Base-by-base conservation (phyloP, 257 asterid species). In the Capsicum baccatum region DNA sequence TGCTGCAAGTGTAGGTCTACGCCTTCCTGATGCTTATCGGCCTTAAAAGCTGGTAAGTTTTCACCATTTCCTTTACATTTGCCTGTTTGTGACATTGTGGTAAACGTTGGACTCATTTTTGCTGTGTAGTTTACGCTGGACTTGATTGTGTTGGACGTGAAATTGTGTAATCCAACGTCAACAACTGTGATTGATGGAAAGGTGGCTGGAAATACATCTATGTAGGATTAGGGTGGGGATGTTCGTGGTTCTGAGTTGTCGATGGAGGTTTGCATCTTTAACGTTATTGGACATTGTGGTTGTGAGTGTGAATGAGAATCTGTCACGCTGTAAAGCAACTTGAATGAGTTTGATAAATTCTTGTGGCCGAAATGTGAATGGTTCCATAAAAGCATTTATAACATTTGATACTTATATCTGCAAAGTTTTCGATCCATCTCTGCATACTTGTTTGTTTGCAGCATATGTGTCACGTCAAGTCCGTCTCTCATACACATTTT, bases 1-100 rank as follows among this genome's bases (percentile, higher is more conserved):
- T 86, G 99, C 97, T 80, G 92, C 98, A 42, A 94, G 98, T 26
- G 99, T 96, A n/a, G 99, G 98, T 83, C 97, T 96, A 79, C 92
- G 83, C 84, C 98, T 96, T 86, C 98, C 98, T 26, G 91, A 94
- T 4, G 96, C 83, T 79, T 94, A 94, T 88, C 87, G 89, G 92
- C 78, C 92, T 19, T 94, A 88, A 91, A 83, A 57, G 79, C 21
- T 54, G 89, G 92, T 90, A 71, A 84, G 90, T 67, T 80, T 66
- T 50, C 12, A 6, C 15, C 14, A 35, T 21, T 73, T 6, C 21
- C 26, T 12, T 47, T 68, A 66, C 62, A 16, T 82, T 76, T 0
- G 7, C 62, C 52, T 76, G 81, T 12, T 35, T 74, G 2, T 52
- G 39, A 50, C n/a, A 13, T 35, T 3, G 19, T 48, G 47, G 47